These are phyloP conservation scores for Entamoeba invadens DNA, from an alignment of 208 protist genomes.

Conservation along the genomic window DNA sequence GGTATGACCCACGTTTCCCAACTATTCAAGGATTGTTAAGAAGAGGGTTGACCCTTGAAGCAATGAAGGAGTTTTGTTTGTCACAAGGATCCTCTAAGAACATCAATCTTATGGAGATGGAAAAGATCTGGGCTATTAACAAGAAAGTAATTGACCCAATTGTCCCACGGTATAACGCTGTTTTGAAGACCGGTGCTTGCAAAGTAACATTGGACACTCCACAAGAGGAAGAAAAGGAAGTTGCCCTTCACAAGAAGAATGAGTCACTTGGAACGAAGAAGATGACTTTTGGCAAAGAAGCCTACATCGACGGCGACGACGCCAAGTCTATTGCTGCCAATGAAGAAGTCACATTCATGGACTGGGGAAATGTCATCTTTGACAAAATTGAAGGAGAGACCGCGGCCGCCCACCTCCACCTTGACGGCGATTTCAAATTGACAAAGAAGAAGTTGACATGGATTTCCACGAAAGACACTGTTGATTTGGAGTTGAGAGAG, in stretches of 20 bases:
- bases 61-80: slow-evolving; percentile 76
- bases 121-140: slow-evolving; percentile 92
- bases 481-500: slow-evolving; percentile 59
- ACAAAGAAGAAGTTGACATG: slow-evolving; percentile 93
- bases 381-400: slow-evolving; percentile 45
- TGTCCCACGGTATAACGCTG: slow-evolving; percentile 76
- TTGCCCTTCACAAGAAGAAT: slow-evolving; percentile 73
- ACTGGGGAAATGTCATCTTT: slow-evolving; percentile 82
- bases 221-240: slow-evolving; percentile 4
- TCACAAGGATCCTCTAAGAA: slow-evolving; percentile 78
- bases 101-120: slow-evolving; percentile 84
- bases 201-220: background rate
- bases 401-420: slow-evolving; percentile 58
- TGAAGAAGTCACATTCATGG: slow-evolving; percentile 90
- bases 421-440: slow-evolving; percentile 74
- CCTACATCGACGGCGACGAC: slow-evolving; percentile 76
- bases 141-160: slow-evolving; percentile 80
- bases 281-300: slow-evolving; percentile 31
- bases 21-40: slow-evolving; percentile 78
- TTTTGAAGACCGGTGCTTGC: slow-evolving; percentile 40
- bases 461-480: background rate
- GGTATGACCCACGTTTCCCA: slow-evolving; percentile 93
- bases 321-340: slow-evolving; percentile 50
- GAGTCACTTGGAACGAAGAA: slow-evolving; percentile 67
- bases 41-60: slow-evolving; percentile 79